Conservation (phyloP, 2,329 filamentous ascomycete genomes). For the Alternaria sp. region DNA sequence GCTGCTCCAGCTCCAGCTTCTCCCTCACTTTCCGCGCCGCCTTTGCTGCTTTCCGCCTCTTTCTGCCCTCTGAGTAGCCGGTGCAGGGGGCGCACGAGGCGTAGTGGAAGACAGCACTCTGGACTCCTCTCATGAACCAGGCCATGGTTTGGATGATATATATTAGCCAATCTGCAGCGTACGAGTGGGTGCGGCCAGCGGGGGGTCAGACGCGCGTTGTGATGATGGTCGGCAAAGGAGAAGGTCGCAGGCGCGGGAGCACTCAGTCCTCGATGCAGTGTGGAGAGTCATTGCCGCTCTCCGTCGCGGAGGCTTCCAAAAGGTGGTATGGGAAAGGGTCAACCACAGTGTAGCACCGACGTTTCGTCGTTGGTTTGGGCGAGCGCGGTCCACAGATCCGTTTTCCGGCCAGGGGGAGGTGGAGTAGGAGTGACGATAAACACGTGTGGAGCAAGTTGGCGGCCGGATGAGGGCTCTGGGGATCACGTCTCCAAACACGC, state of each 20-base stretch:
- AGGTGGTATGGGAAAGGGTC: slow-evolving; percentile 15
- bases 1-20: slow-evolving; percentile 72
- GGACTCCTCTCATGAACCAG: slow-evolving; percentile 62
- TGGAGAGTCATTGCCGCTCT: slow-evolving; percentile 40
- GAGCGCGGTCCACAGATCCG: slow-evolving; percentile 26
- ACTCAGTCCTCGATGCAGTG: slow-evolving; percentile 29
- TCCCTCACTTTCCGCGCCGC: slow-evolving; percentile 72
- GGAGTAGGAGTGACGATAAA: slow-evolving; percentile 16
- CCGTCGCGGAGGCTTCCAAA: slow-evolving; percentile 21
- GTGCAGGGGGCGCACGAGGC: slow-evolving; percentile 81
- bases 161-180: slow-evolving; percentile 5
- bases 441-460: slow-evolving; percentile 10
- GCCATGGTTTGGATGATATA: slow-evolving; percentile 39
- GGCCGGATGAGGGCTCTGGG: neutral
- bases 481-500: neutral
- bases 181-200: slow-evolving; percentile 3
- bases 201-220: slow-evolving; percentile 10
- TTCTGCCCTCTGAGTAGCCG: slow-evolving; percentile 72
- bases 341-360: slow-evolving; percentile 12
- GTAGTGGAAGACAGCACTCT: slow-evolving; percentile 81
- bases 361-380: slow-evolving; percentile 21
- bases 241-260: slow-evolving; percentile 29
- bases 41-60: slow-evolving; percentile 74
- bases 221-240: slow-evolving; percentile 5
- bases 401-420: slow-evolving; percentile 16